Conservation (phyloP, 805 yeast genomes). For the Blastobotrys parvus region DNA sequence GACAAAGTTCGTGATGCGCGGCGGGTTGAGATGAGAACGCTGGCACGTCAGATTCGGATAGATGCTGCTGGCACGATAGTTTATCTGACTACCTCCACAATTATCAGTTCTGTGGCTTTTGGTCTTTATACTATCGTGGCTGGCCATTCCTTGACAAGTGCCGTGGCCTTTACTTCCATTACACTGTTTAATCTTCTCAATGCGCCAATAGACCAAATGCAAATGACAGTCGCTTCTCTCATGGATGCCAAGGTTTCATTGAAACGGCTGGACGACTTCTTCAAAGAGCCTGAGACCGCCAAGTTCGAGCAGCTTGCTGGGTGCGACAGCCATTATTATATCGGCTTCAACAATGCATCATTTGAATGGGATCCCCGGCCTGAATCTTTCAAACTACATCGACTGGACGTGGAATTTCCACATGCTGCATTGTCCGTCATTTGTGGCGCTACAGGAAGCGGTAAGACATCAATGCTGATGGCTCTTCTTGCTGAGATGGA, state of each 20-base stretch:
- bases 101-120: slow-evolving; percentile 67
- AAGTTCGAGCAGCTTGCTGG: slow-evolving; percentile 44
- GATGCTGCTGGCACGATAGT: slow-evolving; percentile 58
- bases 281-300: slow-evolving; percentile 70
- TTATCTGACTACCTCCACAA: slow-evolving; percentile 45
- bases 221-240: slow-evolving; percentile 72
- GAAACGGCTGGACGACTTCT: slow-evolving; percentile 68
- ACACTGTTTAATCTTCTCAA: slow-evolving; percentile 72
- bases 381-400: slow-evolving; percentile 58
- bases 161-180: slow-evolving; percentile 79
- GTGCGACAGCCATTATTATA: slow-evolving; percentile 14
- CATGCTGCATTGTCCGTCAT: slow-evolving; percentile 67
- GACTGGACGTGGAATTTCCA: slow-evolving; percentile 55
- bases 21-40: slow-evolving; percentile 53
- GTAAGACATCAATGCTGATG: slow-evolving; percentile 75
- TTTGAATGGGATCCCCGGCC: slow-evolving; percentile 36
- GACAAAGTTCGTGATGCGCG: slow-evolving; percentile 62
- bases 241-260: slow-evolving; percentile 80
- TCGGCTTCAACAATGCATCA: slow-evolving; percentile 60
- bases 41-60: slow-evolving; percentile 47
- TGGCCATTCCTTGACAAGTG: slow-evolving; percentile 63
- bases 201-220: slow-evolving; percentile 72
- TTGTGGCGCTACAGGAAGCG: slow-evolving; percentile 83
- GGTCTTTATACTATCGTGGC: slow-evolving; percentile 64
- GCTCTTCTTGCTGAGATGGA: slow-evolving; percentile 85